A percentile compares a stretch with the other conserved stretches of the same genome.
These are phyloP conservation scores for Neurospora sp. DNA, from an alignment of 495 filamentous ascomycete species.

Conservation along the genomic window DNA sequence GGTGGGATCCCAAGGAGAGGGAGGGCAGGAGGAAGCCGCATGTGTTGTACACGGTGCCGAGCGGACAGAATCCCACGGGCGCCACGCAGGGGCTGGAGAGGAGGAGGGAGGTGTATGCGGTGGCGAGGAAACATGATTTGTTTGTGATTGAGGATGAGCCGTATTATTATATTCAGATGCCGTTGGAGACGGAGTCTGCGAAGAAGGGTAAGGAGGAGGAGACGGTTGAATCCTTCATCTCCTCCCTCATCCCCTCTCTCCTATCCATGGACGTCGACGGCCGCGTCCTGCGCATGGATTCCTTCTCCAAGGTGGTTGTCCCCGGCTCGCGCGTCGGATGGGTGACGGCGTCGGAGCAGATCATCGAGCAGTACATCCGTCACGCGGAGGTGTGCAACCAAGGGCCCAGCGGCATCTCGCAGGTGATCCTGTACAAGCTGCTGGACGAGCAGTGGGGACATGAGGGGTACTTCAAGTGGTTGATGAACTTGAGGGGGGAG, in stretches of 20 bases:
- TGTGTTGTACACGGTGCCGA: constrained; percentile 73
- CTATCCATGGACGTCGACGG: constrained; percentile 58
- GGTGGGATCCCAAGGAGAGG: constrained; percentile 50
- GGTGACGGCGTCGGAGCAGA: constrained; percentile 72
- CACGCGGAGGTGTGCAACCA: constrained; percentile 74
- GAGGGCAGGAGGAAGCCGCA: constrained; percentile 58
- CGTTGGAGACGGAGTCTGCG: constrained; percentile 50
- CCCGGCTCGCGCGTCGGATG: constrained; percentile 69
- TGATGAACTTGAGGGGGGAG: constrained; percentile 71
- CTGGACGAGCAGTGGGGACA: constrained; percentile 94
- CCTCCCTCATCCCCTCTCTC: constrained; percentile 46
- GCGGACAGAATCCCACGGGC: constrained; percentile 89
- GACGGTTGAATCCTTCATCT: constrained; percentile 36
- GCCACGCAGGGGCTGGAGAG: constrained; percentile 62
- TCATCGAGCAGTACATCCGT: constrained; percentile 67
- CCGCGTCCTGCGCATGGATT: constrained; percentile 63
- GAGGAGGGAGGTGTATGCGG: constrained; percentile 58
- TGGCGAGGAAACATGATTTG: constrained; percentile 73
- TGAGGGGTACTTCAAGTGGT: constrained; percentile 80
- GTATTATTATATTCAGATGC: constrained; percentile 97
- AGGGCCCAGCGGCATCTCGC: constrained; percentile 71
- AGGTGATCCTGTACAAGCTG: constrained; percentile 77
- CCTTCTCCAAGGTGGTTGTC: constrained; percentile 73
- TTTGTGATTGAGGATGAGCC: constrained; percentile 92
- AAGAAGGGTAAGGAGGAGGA: background rate